phyloP scores from a whole-genome alignment of 2,329 filamentous ascomycete genomes.

The Cercospora sp. region DNA sequence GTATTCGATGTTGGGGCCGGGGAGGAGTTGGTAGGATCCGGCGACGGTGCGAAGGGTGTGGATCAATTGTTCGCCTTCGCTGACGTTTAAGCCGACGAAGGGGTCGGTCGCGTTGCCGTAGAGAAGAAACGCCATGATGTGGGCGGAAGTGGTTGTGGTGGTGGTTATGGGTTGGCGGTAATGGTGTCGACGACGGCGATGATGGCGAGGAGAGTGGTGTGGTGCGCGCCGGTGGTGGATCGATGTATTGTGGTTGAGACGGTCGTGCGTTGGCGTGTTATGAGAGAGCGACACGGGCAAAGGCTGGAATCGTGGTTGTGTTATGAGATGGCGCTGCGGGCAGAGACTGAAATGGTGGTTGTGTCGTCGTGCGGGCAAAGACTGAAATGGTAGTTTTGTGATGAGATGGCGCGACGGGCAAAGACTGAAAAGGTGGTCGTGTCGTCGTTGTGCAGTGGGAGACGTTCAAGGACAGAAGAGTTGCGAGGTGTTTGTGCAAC shows the following conservation, averaged over 20 bases:
- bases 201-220: neutral
- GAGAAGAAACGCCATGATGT: neutral
- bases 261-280: neutral
- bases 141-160: neutral
- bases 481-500: neutral
- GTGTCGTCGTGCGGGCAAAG: neutral
- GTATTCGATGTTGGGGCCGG: constrained; percentile 1
- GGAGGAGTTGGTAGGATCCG: neutral
- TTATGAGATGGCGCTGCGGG: neutral
- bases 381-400: too few species aligned
- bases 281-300: neutral
- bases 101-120: neutral
- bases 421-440: neutral
- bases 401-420: neutral
- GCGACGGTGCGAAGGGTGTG: neutral
- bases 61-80: neutral
- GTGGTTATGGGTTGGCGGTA: neutral
- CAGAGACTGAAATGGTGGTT: neutral
- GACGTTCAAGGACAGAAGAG: neutral
- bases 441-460: neutral
- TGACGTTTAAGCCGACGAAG: neutral
- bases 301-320: neutral
- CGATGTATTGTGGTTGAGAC: neutral
- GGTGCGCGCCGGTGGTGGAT: neutral
- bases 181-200: neutral